These are phyloP conservation scores for Trametes versicolor DNA, from an alignment of 1,284 basidiomycete species.

Conservation along the genomic window DNA sequence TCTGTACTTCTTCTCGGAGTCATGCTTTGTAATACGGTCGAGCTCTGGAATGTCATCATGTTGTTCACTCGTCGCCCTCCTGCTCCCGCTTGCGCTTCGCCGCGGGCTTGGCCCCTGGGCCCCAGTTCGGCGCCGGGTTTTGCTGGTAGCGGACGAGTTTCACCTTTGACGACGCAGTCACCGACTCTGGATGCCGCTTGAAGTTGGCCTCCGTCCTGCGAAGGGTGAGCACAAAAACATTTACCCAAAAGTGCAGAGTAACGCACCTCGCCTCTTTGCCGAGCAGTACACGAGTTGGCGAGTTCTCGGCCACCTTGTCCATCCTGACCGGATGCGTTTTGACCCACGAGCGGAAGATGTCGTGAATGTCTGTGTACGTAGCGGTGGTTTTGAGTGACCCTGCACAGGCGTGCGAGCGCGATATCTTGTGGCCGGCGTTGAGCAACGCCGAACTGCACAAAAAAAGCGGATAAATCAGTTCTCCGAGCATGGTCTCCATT, in stretches of 20 bases:
- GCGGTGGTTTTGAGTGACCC: slow-evolving; percentile 95
- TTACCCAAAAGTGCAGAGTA: neutral
- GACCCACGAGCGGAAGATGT: slow-evolving; percentile 87
- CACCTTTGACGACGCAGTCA: slow-evolving; percentile 66
- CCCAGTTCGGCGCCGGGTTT: slow-evolving; percentile 94
- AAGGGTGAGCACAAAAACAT: neutral
- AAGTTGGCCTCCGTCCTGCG: slow-evolving; percentile 78
- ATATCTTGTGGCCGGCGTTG: slow-evolving; percentile 86
- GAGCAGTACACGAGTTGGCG: slow-evolving; percentile 74
- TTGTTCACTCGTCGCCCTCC: slow-evolving; percentile 42
- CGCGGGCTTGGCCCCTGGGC: slow-evolving; percentile 77
- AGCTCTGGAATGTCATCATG: slow-evolving; percentile 28
- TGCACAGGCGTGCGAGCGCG: slow-evolving; percentile 88
- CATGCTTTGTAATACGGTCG: slow-evolving; percentile 34
- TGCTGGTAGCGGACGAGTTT: slow-evolving; percentile 92
- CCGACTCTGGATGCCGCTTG: slow-evolving; percentile 71
- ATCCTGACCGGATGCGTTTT: slow-evolving; percentile 85
- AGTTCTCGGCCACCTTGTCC: slow-evolving; percentile 79
- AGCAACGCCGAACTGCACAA: slow-evolving; percentile 83
- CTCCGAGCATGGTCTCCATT: neutral
- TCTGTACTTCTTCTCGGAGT: slow-evolving; percentile 26
- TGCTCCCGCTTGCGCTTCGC: slow-evolving; percentile 59
- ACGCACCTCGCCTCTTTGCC: slow-evolving; percentile 73
- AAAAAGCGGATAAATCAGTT: neutral
- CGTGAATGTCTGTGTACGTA: slow-evolving; percentile 77